Percentiles rank a stretch among this genome's conserved stretches.
Conservation (phyloP, 2,329 filamentous ascomycete genomes). For the Nothopassalora personata region DNA sequence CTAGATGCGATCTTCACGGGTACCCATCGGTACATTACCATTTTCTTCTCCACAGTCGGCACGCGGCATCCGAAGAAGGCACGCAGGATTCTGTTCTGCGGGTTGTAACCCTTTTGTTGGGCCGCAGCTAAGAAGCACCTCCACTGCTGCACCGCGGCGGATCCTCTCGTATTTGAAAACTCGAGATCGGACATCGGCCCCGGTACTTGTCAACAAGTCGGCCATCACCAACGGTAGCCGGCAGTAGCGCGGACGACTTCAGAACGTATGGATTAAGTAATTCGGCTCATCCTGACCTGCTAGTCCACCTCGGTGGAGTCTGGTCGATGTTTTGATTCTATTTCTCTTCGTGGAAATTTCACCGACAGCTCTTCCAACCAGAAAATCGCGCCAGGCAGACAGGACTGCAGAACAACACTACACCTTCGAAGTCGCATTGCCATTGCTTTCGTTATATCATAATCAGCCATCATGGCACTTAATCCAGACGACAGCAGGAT, state of each 20-base stretch:
- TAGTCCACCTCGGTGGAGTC: not conserved
- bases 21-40: too few species aligned
- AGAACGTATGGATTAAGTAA: not conserved
- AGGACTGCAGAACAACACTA: not conserved
- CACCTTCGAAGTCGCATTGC: not conserved
- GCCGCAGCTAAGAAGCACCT: too few species aligned
- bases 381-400: not conserved
- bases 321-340: not conserved
- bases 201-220: too few species aligned
- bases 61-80: too few species aligned
- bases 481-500: conserved; percentile 53
- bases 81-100: too few species aligned
- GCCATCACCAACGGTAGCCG: not conserved
- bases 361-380: not conserved
- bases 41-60: too few species aligned
- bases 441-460: not conserved
- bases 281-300: not conserved
- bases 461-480: conserved; percentile 32
- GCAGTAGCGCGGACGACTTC: not conserved
- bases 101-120: too few species aligned
- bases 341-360: not conserved
- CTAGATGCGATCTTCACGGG: too few species aligned
- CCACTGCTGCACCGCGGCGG: too few species aligned
- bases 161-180: too few species aligned
- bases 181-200: too few species aligned